Conservation (phyloP, 305 asterid species). For the Coffea humblotiana region DNA sequence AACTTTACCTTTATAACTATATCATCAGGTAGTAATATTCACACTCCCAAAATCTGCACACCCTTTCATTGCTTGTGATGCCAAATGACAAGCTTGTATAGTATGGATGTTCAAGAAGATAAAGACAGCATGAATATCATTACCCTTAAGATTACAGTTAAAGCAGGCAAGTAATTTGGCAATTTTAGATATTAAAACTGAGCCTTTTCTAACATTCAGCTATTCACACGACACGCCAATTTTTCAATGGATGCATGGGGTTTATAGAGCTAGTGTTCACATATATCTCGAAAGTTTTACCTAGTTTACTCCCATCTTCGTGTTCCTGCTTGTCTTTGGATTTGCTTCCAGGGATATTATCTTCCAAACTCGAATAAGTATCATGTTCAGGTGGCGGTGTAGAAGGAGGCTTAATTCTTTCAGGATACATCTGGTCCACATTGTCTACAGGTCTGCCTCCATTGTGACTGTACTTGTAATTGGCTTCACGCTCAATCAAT, state of each 20-base stretch:
- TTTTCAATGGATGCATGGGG: not conserved
- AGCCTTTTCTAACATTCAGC: not conserved
- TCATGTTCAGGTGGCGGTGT: conserved; percentile 17
- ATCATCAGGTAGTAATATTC: no score
- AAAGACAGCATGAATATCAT: no score
- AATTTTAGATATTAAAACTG: not conserved
- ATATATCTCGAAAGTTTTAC: conserved; percentile 20
- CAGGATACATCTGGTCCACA: not conserved
- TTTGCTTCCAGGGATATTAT: not conserved
- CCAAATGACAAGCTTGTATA: no score
- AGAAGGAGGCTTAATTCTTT: conserved; percentile 2
- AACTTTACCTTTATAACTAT: no score
- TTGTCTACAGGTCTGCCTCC: conserved; percentile 29
- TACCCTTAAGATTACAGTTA: no score
- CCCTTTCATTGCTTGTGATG: no score
- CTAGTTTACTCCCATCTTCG: conserved; percentile 8
- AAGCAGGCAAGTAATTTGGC: no score
- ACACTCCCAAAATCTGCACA: no score
- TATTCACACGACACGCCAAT: not conserved
- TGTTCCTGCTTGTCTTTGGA: conserved; percentile 5
- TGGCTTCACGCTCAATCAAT: conserved; percentile 21
- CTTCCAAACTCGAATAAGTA: not conserved
- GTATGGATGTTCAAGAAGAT: no score
- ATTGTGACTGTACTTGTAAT: conserved; percentile 29
- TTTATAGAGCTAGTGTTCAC: not conserved